A percentile compares a stretch with the other conserved stretches of the same genome.
Conservation (phyloP, 768 basidiomycete genomes). For the Tricholoma flavovirens region DNA sequence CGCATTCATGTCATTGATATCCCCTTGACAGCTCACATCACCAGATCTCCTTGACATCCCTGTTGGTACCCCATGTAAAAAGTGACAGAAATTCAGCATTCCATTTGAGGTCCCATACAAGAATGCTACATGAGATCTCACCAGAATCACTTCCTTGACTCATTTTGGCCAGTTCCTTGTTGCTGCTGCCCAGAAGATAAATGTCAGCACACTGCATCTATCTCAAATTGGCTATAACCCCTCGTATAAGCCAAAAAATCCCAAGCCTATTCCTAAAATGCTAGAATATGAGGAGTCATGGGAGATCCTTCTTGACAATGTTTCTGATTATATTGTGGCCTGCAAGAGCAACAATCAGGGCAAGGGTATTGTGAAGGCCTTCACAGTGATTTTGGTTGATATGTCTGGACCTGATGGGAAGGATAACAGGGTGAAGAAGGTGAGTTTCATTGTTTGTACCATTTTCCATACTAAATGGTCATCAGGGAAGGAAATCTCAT, state of each 20-base stretch:
- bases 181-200: not conserved
- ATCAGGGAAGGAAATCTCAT: not conserved
- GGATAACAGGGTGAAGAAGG: constrained; percentile 3
- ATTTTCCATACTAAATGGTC: not conserved
- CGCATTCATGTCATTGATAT: too few relatives aligned
- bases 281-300: too few relatives aligned
- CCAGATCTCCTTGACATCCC: not conserved
- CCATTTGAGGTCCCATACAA: too few relatives aligned
- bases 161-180: not conserved
- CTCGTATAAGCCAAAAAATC: constrained; percentile 11
- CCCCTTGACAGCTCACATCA: too few relatives aligned
- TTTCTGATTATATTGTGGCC: not conserved
- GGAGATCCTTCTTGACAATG: constrained; percentile 3
- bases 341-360: constrained; percentile 2
- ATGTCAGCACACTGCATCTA: not conserved
- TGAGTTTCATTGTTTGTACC: not conserved
- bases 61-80: not conserved
- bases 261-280: constrained; percentile 14
- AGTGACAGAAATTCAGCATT: not conserved
- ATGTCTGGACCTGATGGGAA: not conserved
- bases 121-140: not conserved
- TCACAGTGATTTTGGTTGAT: constrained; percentile 3
- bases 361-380: constrained; percentile 4
- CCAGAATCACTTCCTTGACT: not conserved
- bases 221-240: constrained; percentile 6